phyloP scores from a whole-genome alignment of 2,329 filamentous ascomycete genomes.

The Corniculantispora saksenae region DNA sequence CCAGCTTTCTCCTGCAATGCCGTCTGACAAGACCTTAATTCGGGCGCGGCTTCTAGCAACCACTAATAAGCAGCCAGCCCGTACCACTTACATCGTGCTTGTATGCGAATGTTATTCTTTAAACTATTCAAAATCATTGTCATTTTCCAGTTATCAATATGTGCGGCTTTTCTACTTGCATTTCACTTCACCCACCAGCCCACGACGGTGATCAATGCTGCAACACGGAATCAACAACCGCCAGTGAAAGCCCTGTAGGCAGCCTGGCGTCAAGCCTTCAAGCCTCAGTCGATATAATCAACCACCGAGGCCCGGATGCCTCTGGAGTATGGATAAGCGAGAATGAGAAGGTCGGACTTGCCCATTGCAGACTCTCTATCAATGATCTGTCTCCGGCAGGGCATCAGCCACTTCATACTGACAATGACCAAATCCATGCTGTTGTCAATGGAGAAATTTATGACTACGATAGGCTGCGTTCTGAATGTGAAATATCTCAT shows the following conservation, averaged over 20 bases:
- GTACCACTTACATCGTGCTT: neutral
- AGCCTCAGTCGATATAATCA: neutral
- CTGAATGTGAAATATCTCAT: conserved; percentile 33
- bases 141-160: neutral
- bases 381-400: conserved; percentile 51
- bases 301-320: conserved; percentile 9
- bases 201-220: neutral
- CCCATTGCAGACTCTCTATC: conserved; percentile 53
- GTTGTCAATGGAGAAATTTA: conserved; percentile 65
- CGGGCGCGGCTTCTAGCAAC: neutral
- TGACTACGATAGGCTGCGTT: conserved; percentile 49
- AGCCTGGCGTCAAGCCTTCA: neutral
- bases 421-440: conserved; percentile 46
- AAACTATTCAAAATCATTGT: neutral
- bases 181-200: neutral
- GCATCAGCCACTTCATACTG: conserved; percentile 45
- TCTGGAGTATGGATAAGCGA: neutral
- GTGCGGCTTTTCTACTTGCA: neutral
- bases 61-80: neutral
- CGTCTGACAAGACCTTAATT: neutral
- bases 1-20: neutral
- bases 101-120: neutral
- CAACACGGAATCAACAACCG: neutral
- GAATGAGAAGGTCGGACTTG: conserved; percentile 33
- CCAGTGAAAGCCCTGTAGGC: neutral